Conservation (phyloP, 164 flowering plant genomes). For the Malania oleifera region DNA sequence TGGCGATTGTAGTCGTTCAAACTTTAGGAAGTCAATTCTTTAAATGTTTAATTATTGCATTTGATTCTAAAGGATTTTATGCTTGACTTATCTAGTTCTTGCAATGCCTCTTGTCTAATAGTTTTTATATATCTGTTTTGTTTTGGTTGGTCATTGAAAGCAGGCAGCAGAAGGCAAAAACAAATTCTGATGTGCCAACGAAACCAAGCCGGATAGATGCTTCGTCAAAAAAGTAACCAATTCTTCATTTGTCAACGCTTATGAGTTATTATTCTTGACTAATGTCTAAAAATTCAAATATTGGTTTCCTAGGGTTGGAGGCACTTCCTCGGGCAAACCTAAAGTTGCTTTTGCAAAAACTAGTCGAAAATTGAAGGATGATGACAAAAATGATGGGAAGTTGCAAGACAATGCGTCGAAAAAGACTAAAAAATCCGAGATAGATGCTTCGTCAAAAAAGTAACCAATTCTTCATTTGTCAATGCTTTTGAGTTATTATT, state of each 20-base stretch:
- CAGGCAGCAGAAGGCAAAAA: slow-evolving; percentile 54
- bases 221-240: slow-evolving; percentile 44
- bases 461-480: too few relatives aligned
- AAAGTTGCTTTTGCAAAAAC: slow-evolving; percentile 38
- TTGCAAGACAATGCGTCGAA: slow-evolving; percentile 20
- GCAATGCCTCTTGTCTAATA: too few relatives aligned
- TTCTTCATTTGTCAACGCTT: neutral
- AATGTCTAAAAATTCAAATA: neutral
- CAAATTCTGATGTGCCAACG: slow-evolving; percentile 20
- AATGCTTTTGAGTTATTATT: too few relatives aligned
- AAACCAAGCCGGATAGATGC: slow-evolving; percentile 34
- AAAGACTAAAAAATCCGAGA: too few relatives aligned
- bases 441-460: too few relatives aligned
- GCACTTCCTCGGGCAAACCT: slow-evolving; percentile 46
- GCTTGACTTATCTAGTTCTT: too few relatives aligned
- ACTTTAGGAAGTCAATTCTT: too few relatives aligned
- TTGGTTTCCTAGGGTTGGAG: slow-evolving; percentile 29
- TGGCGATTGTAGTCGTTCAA: too few relatives aligned
- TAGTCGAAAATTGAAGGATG: slow-evolving; percentile 11
- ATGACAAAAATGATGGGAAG: slow-evolving; percentile 17
- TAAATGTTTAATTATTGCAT: too few relatives aligned
- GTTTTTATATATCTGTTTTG: too few relatives aligned
- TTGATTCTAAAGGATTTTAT: too few relatives aligned
- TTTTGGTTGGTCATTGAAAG: neutral
- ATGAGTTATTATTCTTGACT: neutral